phyloP scores from a whole-genome alignment of 345 rosid genomes.

The Brassica rapa region DNA sequence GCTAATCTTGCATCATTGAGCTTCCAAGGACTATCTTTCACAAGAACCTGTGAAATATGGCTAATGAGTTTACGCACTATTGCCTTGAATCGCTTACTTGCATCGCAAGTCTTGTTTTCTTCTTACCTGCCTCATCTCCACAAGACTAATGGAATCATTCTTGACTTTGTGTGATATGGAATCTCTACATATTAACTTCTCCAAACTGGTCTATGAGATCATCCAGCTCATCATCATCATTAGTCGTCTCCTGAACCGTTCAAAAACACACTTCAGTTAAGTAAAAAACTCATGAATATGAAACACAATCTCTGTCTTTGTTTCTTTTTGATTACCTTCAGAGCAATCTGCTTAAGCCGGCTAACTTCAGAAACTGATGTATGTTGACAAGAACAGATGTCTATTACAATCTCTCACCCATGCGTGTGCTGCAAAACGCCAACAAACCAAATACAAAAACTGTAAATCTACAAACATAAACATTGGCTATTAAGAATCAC shows the following conservation, averaged over 20 bases:
- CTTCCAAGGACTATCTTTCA: slow-evolving; percentile 94
- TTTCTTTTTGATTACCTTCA: slow-evolving; percentile 55
- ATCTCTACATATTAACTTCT: too few relatives aligned
- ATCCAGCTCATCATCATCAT: slow-evolving; percentile 75
- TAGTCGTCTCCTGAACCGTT: slow-evolving; percentile 88
- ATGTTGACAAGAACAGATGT: slow-evolving; percentile 83
- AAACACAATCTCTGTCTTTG: slow-evolving; percentile 6
- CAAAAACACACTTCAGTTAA: background rate
- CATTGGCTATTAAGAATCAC: slow-evolving; percentile 12
- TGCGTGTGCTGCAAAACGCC: slow-evolving; percentile 67
- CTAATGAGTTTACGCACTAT: background rate
- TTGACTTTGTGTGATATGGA: slow-evolving; percentile 57
- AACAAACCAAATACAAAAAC: background rate
- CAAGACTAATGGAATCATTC: slow-evolving; percentile 92
- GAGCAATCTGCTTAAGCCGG: slow-evolving; percentile 86
- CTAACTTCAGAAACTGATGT: slow-evolving; percentile 95
- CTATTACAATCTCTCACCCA: slow-evolving; percentile 97
- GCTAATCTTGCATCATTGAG: slow-evolving; percentile 78
- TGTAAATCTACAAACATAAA: background rate
- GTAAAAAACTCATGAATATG: background rate
- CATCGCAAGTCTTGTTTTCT: background rate
- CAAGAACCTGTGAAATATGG: slow-evolving; percentile 68
- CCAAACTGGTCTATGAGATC: slow-evolving; percentile 91
- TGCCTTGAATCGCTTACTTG: background rate
- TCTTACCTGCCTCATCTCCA: slow-evolving; percentile 90